Evolutionary conservation across 345 rosid species (phyloP).

Genomic region (Diplotaxis tenuifolia): DNA sequence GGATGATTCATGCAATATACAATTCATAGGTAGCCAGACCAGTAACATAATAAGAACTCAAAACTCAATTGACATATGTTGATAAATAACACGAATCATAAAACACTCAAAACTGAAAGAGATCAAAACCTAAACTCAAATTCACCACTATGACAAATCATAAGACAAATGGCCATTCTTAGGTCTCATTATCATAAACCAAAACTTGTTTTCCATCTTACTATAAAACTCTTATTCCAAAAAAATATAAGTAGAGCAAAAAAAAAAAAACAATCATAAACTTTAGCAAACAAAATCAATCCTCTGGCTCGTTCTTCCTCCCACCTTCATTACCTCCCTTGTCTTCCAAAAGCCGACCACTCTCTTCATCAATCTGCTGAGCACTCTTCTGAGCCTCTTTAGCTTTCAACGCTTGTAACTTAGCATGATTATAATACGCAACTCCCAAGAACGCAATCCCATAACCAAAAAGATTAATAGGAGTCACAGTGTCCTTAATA

Average conservation of each 20-base stretch:
- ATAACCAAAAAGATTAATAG: constrained; percentile 63
- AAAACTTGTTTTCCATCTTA: too few relatives aligned
- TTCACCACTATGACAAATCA: background rate
- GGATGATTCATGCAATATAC: background rate
- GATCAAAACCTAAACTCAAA: background rate
- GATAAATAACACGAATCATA: background rate
- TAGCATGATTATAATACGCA: constrained; percentile 67
- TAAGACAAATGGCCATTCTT: too few relatives aligned
- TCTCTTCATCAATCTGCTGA: constrained; percentile 53
- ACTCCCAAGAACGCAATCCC: too few relatives aligned
- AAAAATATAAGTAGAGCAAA: too few relatives aligned
- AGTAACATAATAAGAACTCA: background rate
- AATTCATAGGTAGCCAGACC: background rate
- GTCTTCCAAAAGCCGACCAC: constrained; percentile 52
- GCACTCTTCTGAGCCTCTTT: constrained; percentile 54
- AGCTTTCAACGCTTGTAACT: constrained; percentile 56
- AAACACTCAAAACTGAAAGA: background rate
- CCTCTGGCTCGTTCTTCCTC: constrained; percentile 62
- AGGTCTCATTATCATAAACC: too few relatives aligned
- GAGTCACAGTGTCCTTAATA: constrained; percentile 72
- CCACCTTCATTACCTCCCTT: constrained; percentile 44
- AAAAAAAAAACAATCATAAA: too few relatives aligned
- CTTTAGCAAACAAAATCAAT: too few relatives aligned
- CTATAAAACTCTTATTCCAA: too few relatives aligned
- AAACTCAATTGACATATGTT: background rate